phyloP scores from a whole-genome alignment of 140 eudicot genomes.

The Flaveria floridana region DNA sequence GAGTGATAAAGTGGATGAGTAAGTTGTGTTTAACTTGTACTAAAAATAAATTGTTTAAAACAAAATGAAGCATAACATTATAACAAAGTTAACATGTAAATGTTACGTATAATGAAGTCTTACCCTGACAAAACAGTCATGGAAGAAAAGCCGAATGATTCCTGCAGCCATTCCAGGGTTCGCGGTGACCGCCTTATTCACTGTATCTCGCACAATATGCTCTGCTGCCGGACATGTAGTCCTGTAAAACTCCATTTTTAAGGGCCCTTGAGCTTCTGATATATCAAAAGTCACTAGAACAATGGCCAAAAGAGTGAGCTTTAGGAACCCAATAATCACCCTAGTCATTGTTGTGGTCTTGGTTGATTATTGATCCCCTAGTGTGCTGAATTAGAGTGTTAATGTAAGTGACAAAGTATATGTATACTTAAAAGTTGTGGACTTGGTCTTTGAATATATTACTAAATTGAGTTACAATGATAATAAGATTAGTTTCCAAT shows the following conservation, averaged over 20 bases:
- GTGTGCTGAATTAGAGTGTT: not conserved
- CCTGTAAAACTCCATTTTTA: constrained; percentile 42
- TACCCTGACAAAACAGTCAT: constrained; percentile 51
- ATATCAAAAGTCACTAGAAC: constrained; percentile 19
- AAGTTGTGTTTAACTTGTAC: too few relatives aligned
- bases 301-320: constrained; percentile 28
- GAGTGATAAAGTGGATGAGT: too few relatives aligned
- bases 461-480: not conserved
- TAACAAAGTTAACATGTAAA: too few relatives aligned
- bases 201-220: constrained; percentile 36
- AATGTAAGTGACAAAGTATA: constrained; percentile 12
- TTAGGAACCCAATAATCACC: constrained; percentile 14
- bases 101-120: not conserved
- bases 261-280: constrained; percentile 29
- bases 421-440: constrained; percentile 15
- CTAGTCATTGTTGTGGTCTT: constrained; percentile 15
- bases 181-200: constrained; percentile 28
- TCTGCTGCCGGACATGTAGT: constrained; percentile 48
- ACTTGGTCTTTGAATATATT: constrained; percentile 17
- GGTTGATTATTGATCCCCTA: constrained; percentile 10
- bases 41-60: too few relatives aligned
- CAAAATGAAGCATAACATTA: too few relatives aligned
- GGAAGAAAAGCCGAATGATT: constrained; percentile 50
- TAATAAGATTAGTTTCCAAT: not conserved
- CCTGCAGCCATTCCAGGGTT: constrained; percentile 55